These are phyloP conservation scores for Dendrobium officinale DNA, from an alignment of 106 monocot genomes.

Conservation along the genomic window DNA sequence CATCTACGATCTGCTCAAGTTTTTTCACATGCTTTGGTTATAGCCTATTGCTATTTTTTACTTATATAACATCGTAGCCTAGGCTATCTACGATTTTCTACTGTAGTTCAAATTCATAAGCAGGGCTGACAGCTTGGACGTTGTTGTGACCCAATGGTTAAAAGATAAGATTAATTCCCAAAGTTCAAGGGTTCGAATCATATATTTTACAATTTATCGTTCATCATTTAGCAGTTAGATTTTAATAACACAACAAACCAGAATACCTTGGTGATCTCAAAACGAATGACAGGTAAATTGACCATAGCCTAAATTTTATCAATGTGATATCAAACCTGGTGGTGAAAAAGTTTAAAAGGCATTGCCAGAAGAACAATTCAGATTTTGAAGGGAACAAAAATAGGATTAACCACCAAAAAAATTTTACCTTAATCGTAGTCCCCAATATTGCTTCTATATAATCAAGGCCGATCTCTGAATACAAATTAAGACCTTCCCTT, in stretches of 20 bases:
- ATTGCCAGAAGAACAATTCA: neutral
- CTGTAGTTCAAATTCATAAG: too few relatives aligned
- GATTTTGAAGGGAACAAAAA: neutral
- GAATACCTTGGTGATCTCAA: neutral
- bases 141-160: too few relatives aligned
- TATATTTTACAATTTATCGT: too few relatives aligned
- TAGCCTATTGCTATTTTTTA: too few relatives aligned
- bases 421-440: slow-evolving; percentile 57
- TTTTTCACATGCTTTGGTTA: too few relatives aligned
- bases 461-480: slow-evolving; percentile 64
- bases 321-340: neutral
- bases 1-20: too few relatives aligned
- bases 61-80: too few relatives aligned
- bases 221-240: neutral
- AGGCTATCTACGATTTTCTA: too few relatives aligned
- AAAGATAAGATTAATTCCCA: too few relatives aligned
- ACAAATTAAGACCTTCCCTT: slow-evolving; percentile 76
- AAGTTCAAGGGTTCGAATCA: too few relatives aligned
- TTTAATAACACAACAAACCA: neutral
- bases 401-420: neutral
- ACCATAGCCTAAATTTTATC: neutral
- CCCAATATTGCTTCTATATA: slow-evolving; percentile 95
- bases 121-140: too few relatives aligned
- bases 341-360: neutral
- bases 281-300: neutral